Evolutionary conservation across 2,329 filamentous ascomycete genomes (phyloP), one percentile per base, ranked within the genome.

Genomic region (Raffaelea albimanens): DNA sequence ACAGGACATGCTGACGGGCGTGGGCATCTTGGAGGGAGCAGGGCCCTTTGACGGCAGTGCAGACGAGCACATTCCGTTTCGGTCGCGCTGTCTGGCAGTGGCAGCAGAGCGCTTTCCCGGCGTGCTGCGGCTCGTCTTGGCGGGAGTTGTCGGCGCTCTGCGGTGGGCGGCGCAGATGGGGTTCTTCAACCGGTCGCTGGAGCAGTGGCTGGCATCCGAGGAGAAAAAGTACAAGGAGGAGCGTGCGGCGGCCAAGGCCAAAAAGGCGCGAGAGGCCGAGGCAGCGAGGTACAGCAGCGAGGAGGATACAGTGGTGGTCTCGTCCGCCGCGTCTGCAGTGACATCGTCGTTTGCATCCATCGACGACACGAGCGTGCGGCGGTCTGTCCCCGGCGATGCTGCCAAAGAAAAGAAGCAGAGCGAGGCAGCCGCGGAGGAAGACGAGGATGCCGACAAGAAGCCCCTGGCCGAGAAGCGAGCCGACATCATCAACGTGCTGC

Each of bases 161-260:
- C 49, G 52, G 36, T 48, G 55, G 50, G 33, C 62, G 14, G 43
- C 57, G 14, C 43, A 47, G 7, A 54, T 56, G 4, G 39, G 49
- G 3, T 40, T 51, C 38, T 54, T 56, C 18, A 50, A 48, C 2
- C 49, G 50, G 21, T 45, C 53, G 45, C 44, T 64, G 3, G 58
- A 63, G 46, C 43, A 52, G 16, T 57, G 54, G 50, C 45, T 63
- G 18, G 46, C 55, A 45, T 36, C 74, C 60, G 75, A 73, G 62
- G 73, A 74, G 25, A 70, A 69, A 7, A 54, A 57, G 60, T 75
- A 73, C 62, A 73, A 74, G 23, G 70, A 69, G 5, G 54, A 54
- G 50, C 40, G 48, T n/a, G n/a, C n/a, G 14, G 51, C 67, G 5
- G 67, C 69, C 25, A 59, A 61, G 56, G 68, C 70, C 55, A 65